Percentiles rank a stretch among this genome's conserved stretches.
phyloP scores from a whole-genome alignment of 108 stramenopile genomes.

The Cyclotella sp. region DNA sequence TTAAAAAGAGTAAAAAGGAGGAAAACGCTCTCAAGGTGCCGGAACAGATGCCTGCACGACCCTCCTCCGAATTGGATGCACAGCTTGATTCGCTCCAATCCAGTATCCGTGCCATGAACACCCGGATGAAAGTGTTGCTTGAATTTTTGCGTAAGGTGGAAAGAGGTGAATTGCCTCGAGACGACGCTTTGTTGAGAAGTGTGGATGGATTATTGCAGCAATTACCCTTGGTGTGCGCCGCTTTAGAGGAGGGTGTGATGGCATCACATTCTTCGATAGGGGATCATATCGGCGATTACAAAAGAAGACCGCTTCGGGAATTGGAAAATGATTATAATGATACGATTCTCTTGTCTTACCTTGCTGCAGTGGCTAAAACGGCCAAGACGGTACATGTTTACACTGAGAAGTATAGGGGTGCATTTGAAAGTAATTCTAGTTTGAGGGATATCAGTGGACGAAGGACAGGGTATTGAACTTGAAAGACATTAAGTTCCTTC shows the following conservation, averaged over 20 bases:
- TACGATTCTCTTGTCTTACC: constrained; percentile 56
- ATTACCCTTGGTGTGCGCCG: constrained; percentile 40
- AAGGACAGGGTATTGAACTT: background rate
- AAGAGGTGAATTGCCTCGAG: constrained; percentile 24
- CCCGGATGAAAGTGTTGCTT: constrained; percentile 62
- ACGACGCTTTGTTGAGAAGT: constrained; percentile 47
- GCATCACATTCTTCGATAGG: background rate
- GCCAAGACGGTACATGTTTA: constrained; percentile 65
- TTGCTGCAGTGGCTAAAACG: constrained; percentile 68
- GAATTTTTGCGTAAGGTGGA: constrained; percentile 55
- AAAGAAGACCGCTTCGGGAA: constrained; percentile 22
- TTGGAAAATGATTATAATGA: constrained; percentile 59
- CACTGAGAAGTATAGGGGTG: constrained; percentile 72
- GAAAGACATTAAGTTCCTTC: no score
- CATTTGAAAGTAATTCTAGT: constrained; percentile 20
- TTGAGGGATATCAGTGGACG: background rate
- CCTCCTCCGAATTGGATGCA: constrained; percentile 47
- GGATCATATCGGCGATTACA: background rate
- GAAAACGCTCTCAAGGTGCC: background rate
- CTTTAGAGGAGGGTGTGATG: constrained; percentile 30
- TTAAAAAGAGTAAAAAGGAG: constrained; percentile 14
- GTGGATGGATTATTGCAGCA: constrained; percentile 51
- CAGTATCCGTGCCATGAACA: constrained; percentile 63
- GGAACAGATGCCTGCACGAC: constrained; percentile 23
- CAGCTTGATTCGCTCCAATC: constrained; percentile 39